phyloP scores from a whole-genome alignment of 192 early-diverging fungal genomes.

The Entomortierella parvispora region DNA sequence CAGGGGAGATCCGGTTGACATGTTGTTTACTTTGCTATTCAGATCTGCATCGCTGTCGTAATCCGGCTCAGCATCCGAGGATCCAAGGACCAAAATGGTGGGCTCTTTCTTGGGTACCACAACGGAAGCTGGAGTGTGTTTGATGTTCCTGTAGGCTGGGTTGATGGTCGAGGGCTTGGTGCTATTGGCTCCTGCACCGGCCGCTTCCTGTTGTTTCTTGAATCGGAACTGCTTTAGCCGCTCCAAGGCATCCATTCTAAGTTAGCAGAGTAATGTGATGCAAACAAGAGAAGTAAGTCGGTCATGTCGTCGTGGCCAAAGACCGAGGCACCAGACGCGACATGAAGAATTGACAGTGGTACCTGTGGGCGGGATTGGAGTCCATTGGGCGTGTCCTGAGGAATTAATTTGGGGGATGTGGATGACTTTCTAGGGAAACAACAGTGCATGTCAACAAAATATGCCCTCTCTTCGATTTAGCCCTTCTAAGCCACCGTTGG shows the following conservation, averaged over 20 bases:
- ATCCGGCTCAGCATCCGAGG: constrained; percentile 5
- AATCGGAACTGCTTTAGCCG: constrained; percentile 43
- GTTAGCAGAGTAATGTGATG: no score
- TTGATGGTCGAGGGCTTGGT: neutral
- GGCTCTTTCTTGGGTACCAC: constrained; percentile 1
- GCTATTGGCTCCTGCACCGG: neutral
- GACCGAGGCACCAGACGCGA: no score
- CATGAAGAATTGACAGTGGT: no score
- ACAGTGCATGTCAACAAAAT: no score
- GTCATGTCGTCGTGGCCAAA: no score
- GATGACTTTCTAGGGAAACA: no score
- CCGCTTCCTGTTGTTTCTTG: constrained; percentile 28
- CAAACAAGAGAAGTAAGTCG: no score
- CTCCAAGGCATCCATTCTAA: constrained; percentile 32
- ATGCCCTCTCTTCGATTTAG: no score
- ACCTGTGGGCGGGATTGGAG: no score
- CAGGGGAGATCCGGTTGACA: constrained; percentile 19
- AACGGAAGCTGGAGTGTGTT: neutral
- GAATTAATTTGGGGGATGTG: no score
- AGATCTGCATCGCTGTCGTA: constrained; percentile 27
- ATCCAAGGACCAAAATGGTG: neutral
- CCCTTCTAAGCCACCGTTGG: no score
- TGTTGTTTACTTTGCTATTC: constrained; percentile 18
- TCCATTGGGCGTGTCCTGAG: no score
- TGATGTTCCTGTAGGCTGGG: neutral